These are phyloP conservation scores for Xylaria sp. DNA, from an alignment of 2,329 filamentous ascomycete genomes.

Conservation along the genomic window DNA sequence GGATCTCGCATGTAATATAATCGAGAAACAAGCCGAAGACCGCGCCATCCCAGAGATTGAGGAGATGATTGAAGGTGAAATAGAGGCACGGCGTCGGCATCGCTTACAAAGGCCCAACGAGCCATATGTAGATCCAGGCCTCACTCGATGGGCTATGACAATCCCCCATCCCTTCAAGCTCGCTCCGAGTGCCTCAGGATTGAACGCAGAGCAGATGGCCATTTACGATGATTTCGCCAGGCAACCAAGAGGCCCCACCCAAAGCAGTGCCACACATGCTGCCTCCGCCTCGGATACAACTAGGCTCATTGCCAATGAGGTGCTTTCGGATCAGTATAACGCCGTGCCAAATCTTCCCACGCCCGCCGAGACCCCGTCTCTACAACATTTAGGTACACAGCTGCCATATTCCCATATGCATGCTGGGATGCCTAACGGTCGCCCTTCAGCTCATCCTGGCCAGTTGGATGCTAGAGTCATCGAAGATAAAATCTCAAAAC, in stretches of 20 bases:
- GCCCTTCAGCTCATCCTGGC: conserved; percentile 48
- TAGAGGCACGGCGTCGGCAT: conserved; percentile 79
- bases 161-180: conserved; percentile 95
- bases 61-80: conserved; percentile 82
- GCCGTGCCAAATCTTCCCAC: conserved; percentile 63
- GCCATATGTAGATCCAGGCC: conserved; percentile 78
- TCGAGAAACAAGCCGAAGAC: conserved; percentile 94
- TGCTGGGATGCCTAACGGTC: conserved; percentile 56
- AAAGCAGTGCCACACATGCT: conserved; percentile 61
- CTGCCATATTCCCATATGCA: conserved; percentile 63
- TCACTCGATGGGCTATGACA: conserved; percentile 90
- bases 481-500: conserved; percentile 61
- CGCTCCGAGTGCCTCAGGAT: conserved; percentile 68
- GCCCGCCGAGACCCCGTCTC: conserved; percentile 62
- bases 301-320: conserved; percentile 66
- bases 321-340: conserved; percentile 66
- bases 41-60: conserved; percentile 94
- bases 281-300: conserved; percentile 66
- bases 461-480: conserved; percentile 60
- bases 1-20: conserved; percentile 88
- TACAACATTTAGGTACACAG: conserved; percentile 59
- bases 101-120: conserved; percentile 77
- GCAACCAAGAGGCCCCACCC: conserved; percentile 70
- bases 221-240: conserved; percentile 97
- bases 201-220: conserved; percentile 90